A percentile compares a stretch with the other conserved stretches of the same genome.
phyloP scores from a whole-genome alignment of 2,329 filamentous ascomycete genomes.

The Verticillium zaregamsianum region DNA sequence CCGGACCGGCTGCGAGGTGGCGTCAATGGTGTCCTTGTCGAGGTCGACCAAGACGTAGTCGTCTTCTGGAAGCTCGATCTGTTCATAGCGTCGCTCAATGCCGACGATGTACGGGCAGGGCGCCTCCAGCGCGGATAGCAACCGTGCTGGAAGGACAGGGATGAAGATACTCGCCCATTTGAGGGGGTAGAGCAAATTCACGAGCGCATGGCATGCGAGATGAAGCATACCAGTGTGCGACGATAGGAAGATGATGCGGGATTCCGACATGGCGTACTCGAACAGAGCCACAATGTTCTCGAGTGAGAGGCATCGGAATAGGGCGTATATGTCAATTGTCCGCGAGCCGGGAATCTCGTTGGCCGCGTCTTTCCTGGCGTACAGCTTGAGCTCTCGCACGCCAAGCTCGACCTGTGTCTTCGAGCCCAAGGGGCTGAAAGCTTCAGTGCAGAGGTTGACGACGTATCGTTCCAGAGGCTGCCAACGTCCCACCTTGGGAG shows the following conservation, averaged over 20 bases:
- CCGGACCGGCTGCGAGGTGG: constrained; percentile 70
- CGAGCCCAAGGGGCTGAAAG: constrained; percentile 84
- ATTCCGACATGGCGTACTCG: constrained; percentile 89
- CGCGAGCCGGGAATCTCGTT: constrained; percentile 93
- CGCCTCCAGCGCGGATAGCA: constrained; percentile 87
- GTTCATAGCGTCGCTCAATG: constrained; percentile 87
- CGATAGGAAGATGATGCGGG: constrained; percentile 91
- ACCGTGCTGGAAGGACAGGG: constrained; percentile 78
- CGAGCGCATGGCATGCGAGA: constrained; percentile 82
- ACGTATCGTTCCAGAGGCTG: constrained; percentile 96
- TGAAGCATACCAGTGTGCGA: constrained; percentile 97
- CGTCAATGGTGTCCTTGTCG: constrained; percentile 85
- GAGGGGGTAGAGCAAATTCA: constrained; percentile 81
- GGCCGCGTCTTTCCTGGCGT: constrained; percentile 84
- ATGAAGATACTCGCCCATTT: constrained; percentile 95
- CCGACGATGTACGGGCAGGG: constrained; percentile 97
- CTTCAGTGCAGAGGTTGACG: constrained; percentile 93
- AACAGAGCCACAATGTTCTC: constrained; percentile 90
- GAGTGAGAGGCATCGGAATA: constrained; percentile 86
- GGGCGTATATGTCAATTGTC: constrained; percentile 85
- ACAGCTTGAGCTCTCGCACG: constrained; percentile 83
- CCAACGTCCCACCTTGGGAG: constrained; percentile 88
- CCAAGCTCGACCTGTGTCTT: constrained; percentile 94
- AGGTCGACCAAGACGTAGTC: constrained; percentile 95
- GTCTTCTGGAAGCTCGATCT: constrained; percentile 82